Evolutionary conservation across 1,139 yeast genomes (phyloP).

Genomic region (Suhomyces panamericanus): DNA sequence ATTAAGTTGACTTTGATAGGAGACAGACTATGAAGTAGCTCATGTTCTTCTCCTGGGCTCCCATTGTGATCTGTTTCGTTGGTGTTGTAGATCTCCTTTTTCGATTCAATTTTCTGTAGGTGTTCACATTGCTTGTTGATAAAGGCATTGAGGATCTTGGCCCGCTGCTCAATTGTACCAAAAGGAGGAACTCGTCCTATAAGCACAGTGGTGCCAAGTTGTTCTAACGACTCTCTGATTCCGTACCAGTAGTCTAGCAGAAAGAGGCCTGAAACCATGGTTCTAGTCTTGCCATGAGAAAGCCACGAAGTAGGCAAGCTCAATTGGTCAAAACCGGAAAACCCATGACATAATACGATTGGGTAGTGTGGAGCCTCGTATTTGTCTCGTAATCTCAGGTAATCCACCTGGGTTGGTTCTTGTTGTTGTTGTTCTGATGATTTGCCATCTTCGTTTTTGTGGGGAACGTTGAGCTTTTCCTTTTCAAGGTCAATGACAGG

Average conservation of each 20-base stretch:
- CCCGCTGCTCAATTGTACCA: slow-evolving; percentile 72
- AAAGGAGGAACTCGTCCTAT: slow-evolving; percentile 83
- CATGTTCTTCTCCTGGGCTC: slow-evolving; percentile 3
- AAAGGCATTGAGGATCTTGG: slow-evolving; percentile 54
- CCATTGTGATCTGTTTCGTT: too few relatives aligned
- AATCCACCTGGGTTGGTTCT: background rate
- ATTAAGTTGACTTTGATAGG: slow-evolving; percentile 63
- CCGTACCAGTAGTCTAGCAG: slow-evolving; percentile 78
- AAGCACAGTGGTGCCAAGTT: slow-evolving; percentile 65
- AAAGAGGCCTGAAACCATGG: slow-evolving; percentile 3
- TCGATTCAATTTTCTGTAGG: slow-evolving; percentile 29
- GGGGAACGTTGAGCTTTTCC: slow-evolving; percentile 6
- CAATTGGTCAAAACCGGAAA: slow-evolving; percentile 74
- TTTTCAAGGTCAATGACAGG: background rate
- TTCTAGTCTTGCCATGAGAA: slow-evolving; percentile 8
- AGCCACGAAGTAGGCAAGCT: slow-evolving; percentile 39
- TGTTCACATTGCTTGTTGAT: slow-evolving; percentile 45
- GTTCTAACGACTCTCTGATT: slow-evolving; percentile 58
- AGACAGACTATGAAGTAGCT: slow-evolving; percentile 18
- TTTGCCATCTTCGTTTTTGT: background rate
- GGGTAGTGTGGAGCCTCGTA: slow-evolving; percentile 54
- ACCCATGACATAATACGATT: slow-evolving; percentile 79
- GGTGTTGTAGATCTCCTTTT: slow-evolving; percentile 31
- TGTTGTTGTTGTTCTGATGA: background rate
- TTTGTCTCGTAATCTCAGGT: slow-evolving; percentile 7